Evolutionary conservation across 2,329 filamentous ascomycete species (phyloP).

Genomic region (Aspergillus phoenicis): DNA sequence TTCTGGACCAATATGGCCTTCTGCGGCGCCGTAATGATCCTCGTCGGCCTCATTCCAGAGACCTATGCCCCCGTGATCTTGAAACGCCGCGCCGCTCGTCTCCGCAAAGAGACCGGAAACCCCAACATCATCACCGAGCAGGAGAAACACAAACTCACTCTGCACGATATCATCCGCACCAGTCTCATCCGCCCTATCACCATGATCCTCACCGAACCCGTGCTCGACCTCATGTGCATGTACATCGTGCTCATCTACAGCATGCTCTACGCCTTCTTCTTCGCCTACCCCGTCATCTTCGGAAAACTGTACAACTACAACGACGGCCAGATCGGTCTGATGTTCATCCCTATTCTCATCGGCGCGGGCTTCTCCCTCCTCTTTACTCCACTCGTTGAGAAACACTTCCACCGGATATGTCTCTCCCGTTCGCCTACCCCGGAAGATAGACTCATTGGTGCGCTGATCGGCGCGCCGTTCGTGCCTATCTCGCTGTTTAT

Average conservation of each 20-base stretch:
- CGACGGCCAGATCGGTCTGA: conserved; percentile 39
- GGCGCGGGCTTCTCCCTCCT: conserved; percentile 35
- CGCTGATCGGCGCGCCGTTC: conserved; percentile 70
- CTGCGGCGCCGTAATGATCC: conserved; percentile 25
- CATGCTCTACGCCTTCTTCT: conserved; percentile 51
- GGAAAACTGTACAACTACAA: conserved; percentile 64
- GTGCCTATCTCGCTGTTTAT: conserved; percentile 65
- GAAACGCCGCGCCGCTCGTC: conserved; percentile 34
- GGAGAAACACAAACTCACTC: conserved; percentile 27
- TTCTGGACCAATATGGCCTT: conserved; percentile 40
- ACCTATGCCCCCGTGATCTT: conserved; percentile 41
- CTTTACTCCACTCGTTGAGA: conserved; percentile 61
- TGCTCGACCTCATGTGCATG: conserved; percentile 65
- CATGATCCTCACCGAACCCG: conserved; percentile 65
- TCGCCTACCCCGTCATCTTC: conserved; percentile 65
- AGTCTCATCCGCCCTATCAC: conserved; percentile 79
- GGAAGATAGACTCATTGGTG: conserved; percentile 73
- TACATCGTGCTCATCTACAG: conserved; percentile 63
- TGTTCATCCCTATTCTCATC: conserved; percentile 47
- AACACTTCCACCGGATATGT: conserved; percentile 68
- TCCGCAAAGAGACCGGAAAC: conserved; percentile 38
- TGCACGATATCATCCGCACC: conserved; percentile 56
- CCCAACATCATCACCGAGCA: conserved; percentile 37
- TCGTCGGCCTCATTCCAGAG: conserved; percentile 35
- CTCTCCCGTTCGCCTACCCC: conserved; percentile 68